A percentile compares a stretch with the other conserved stretches of the same genome.
These are phyloP conservation scores for Diphasiastrum complanatum DNA, from an alignment of 83 land plant genomes.

Conservation along the genomic window DNA sequence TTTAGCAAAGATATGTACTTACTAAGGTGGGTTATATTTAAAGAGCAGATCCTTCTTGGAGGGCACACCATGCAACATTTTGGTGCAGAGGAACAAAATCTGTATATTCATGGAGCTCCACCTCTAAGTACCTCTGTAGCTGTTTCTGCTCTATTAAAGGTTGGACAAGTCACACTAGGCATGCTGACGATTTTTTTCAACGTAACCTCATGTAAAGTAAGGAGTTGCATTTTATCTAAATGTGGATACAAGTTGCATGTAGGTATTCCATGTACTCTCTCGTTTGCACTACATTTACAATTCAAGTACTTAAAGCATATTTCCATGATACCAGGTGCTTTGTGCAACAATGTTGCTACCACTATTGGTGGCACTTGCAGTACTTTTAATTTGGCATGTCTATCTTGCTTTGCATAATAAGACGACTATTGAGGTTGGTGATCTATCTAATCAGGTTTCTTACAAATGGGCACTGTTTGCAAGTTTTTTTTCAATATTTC, in stretches of 20 bases:
- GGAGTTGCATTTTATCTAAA: too few relatives aligned
- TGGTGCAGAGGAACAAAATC: constrained; percentile 28
- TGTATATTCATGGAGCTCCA: too few relatives aligned
- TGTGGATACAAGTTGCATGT: too few relatives aligned
- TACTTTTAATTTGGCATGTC: constrained; percentile 82
- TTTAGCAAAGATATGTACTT: not conserved
- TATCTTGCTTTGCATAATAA: constrained; percentile 74
- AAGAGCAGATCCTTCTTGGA: constrained; percentile 56
- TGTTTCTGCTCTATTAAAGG: constrained; percentile 4
- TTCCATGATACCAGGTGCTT: too few relatives aligned
- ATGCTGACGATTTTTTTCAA: too few relatives aligned
- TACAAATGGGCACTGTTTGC: not conserved
- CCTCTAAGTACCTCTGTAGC: constrained; percentile 34
- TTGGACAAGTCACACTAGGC: too few relatives aligned
- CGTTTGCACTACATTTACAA: not conserved
- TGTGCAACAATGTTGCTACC: constrained; percentile 65
- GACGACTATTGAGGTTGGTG: constrained; percentile 86
- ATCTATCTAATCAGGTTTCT: constrained; percentile 2
- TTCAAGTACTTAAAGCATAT: not conserved
- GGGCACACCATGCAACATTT: constrained; percentile 47
- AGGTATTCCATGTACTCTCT: too few relatives aligned
- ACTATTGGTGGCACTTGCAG: constrained; percentile 46
- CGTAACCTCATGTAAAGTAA: too few relatives aligned
- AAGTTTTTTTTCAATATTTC: not conserved
- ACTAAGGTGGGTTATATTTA: not conserved